Evolutionary conservation across 371 early-diverging fungal genomes (phyloP), one percentile per base, ranked within the genome.

Genomic region (Gilbertella persicaria): DNA sequence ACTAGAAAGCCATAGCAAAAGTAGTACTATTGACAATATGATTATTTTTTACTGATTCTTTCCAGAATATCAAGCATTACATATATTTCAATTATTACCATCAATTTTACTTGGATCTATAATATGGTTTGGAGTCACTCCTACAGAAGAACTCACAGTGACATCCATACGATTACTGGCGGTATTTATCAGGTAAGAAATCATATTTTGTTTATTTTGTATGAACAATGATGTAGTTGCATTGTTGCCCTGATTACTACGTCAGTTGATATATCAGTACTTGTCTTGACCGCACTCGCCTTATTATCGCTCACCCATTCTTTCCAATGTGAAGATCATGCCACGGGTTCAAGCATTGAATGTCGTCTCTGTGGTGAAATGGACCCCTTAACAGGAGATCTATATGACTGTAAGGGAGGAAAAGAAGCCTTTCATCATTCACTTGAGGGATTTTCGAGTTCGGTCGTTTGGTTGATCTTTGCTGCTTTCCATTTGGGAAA

Each of bases 401-500:
- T 51, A 0, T 83, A 75, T 69, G 65, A 77, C 30, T 85, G 86
- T 48, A 61, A 80, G 20, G 82, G 79, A 1, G 71, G 73, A 16
- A 70, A 75, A 23, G 82, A 81, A 23, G 66, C 84, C 13, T 85
- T 86, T 58, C 64, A 74, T 6, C 78, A 71, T 20, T 78, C 81
- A 0, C 50, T 84, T 0, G 73, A 76, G 16, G 86, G 88, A 0
- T 85, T 85, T 36, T 76, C 83, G 3, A 83, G 78, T 50, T 70
- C 79, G 2, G 79, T 88, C 3, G 75, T 79, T 2, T 88, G 87
- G 87, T 65, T 88, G 24, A 79, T 88, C 19, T 88, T 86, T 65
- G 73, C 79, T 25, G 88, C 88, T 2, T 88, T 88, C 48, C 86
- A 88, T 64, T 64, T 88, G 10, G 88, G 88, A 26, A 82, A 78